These are phyloP conservation scores for Nicotiana undulata DNA, from an alignment of 257 asterid species.

Conservation along the genomic window DNA sequence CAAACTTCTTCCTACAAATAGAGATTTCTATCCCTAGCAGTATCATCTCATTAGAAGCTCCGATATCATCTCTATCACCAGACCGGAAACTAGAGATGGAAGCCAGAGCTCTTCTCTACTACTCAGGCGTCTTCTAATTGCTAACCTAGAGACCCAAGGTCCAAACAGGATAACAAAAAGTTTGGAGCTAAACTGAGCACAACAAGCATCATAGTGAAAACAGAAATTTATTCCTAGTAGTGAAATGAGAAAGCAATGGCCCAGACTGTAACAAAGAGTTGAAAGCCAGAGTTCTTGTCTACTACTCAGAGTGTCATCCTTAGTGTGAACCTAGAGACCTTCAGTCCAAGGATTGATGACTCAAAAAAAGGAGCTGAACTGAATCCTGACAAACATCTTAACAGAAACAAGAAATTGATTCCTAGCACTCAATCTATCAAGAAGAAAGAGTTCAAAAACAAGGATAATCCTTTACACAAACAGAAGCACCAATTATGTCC, in stretches of 20 bases:
- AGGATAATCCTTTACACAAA: not conserved
- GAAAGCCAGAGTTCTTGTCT: not conserved
- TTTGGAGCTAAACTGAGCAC: not conserved
- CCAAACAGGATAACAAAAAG: not conserved
- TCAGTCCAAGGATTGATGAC: not conserved
- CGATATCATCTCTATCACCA: not conserved
- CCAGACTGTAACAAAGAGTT: not conserved
- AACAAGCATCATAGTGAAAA: not conserved
- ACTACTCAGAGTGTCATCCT: not conserved
- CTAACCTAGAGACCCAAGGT: not conserved
- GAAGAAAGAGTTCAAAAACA: not conserved
- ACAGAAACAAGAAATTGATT: not conserved
- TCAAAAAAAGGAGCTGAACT: not conserved
- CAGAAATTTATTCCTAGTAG: not conserved
- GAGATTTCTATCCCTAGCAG: not conserved
- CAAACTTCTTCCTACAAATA: not conserved
- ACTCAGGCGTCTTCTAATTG: not conserved
- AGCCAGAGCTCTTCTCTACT: not conserved
- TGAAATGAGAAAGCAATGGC: not conserved
- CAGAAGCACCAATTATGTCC: not conserved
- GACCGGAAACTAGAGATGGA: not conserved
- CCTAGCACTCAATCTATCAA: not conserved
- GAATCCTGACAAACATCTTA: not conserved
- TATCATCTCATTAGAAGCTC: not conserved
- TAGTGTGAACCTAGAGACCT: not conserved